Percentiles rank a stretch among this genome's conserved stretches.
phyloP scores from a whole-genome alignment of 2,329 filamentous ascomycete species.

The Akanthomyces uredinophilus region DNA sequence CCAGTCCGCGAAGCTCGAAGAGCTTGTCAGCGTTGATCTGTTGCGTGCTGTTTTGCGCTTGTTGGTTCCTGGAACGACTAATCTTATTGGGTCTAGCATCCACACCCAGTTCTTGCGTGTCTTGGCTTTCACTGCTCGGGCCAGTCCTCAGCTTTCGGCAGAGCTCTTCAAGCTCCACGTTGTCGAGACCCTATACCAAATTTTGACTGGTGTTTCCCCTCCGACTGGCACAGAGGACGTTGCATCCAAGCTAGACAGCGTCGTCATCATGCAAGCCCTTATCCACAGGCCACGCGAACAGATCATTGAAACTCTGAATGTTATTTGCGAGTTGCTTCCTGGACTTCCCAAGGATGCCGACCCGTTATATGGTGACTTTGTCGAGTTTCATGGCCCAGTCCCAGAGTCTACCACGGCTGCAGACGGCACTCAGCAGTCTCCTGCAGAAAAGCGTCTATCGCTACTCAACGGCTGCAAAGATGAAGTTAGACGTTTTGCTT shows the following conservation, averaged over 20 bases:
- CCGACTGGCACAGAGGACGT: conserved; percentile 73
- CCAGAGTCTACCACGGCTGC: conserved; percentile 18
- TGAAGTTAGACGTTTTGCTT: conserved; percentile 84
- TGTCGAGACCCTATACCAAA: conserved; percentile 96
- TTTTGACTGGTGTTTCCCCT: conserved; percentile 90
- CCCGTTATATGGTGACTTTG: conserved; percentile 37
- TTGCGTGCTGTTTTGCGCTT: conserved; percentile 80
- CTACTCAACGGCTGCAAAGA: conserved; percentile 76
- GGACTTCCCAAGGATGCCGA: conserved; percentile 57
- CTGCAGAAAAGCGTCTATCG: conserved; percentile 77
- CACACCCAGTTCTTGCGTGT: conserved; percentile 95
- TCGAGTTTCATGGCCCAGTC: conserved; percentile 31
- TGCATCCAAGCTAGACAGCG: conserved; percentile 84
- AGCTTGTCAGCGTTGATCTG: conserved; percentile 83
- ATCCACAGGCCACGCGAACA: conserved; percentile 95
- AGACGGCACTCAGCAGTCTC: conserved; percentile 33
- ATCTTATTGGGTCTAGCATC: conserved; percentile 87
- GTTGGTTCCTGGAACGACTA: conserved; percentile 88
- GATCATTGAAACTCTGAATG: conserved; percentile 93
- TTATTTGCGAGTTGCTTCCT: conserved; percentile 91
- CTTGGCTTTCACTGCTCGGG: conserved; percentile 81
- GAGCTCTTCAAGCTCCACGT: conserved; percentile 95
- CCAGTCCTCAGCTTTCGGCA: conserved; percentile 79
- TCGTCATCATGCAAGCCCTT: conserved; percentile 96
- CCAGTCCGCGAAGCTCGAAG: conserved; percentile 80